Conservation (phyloP, 2,329 filamentous ascomycete species). For the Fusarium azukiicola region DNA sequence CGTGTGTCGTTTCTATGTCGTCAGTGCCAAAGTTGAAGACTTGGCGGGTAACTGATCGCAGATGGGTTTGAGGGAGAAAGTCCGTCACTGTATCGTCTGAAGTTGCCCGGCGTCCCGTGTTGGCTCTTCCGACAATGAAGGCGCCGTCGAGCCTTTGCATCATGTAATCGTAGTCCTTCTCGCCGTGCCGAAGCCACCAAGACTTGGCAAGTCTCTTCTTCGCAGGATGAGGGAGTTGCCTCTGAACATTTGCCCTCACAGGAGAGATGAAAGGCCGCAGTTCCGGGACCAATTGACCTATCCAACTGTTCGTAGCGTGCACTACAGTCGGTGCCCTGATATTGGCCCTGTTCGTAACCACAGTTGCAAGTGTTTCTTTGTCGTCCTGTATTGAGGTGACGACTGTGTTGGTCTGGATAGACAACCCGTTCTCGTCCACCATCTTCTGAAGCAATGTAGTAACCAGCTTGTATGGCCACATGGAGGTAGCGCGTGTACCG, state of each 20-base stretch:
- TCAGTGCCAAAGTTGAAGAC: constrained; percentile 32
- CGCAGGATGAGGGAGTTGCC: background rate
- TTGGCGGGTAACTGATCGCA: constrained; percentile 2
- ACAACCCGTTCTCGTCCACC: constrained; percentile 26
- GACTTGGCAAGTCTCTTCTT: constrained; percentile 13
- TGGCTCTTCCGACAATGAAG: constrained; percentile 27
- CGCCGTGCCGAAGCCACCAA: constrained; percentile 34
- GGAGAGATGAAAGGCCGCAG: constrained; percentile 22
- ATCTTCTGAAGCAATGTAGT: constrained; percentile 21
- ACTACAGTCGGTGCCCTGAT: constrained; percentile 28
- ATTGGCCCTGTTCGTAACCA: constrained; percentile 18
- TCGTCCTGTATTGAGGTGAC: background rate
- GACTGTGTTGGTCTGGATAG: background rate
- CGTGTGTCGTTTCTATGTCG: constrained; percentile 29
- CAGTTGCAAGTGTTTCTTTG: background rate
- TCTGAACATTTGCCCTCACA: constrained; percentile 24
- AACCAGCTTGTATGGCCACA: constrained; percentile 41
- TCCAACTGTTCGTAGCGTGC: constrained; percentile 32
- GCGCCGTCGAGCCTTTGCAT: constrained; percentile 32
- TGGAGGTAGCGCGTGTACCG: constrained; percentile 28
- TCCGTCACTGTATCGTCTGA: constrained; percentile 24
- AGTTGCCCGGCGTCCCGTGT: constrained; percentile 27
- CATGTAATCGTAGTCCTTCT: constrained; percentile 39
- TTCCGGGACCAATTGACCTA: constrained; percentile 28
- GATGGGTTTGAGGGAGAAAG: constrained; percentile 6